Evolutionary conservation across 2,329 filamentous ascomycete genomes (phyloP), one percentile per base, ranked within the genome.

Genomic region (Botrytis fabae): DNA sequence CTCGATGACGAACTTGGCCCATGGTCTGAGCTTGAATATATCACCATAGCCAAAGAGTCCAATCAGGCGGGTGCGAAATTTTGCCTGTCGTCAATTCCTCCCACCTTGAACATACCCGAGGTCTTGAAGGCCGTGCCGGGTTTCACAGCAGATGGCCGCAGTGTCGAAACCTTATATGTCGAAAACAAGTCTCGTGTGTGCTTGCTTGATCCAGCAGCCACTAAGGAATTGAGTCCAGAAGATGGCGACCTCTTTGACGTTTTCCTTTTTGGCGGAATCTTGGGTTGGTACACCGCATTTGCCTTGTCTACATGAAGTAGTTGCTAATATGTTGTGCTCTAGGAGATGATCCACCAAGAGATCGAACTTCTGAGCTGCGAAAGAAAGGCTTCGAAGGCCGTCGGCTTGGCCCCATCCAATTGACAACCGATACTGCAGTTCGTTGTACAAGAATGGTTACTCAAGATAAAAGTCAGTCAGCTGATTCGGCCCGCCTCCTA

Each of bases 401-500:
- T 70, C 88, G 96, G 73, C 86, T 99, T 44, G 96, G 96, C 0
- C 93, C 95, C 12, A 91, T 95, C 78, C 96, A 99, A 83, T 98
- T 99, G 95, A 98, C 96, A 4, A 99, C 96, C 7, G 96, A 99
- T 82, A 99, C 96, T 32, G 96, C 96, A 7, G 96, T 98, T 69
- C 89, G 96, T 77, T 95, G 98, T 62, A 98, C 96, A 46, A 89
- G 96, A 76, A 91, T 97, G 78, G 92, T 98, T 9, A 90, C 95
- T 18, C 92, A 97, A 80, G 89, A 95, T 76, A 92, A 92, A 84
- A 88, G 95, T 97, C 83, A 88, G 95, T 97, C 83, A 76, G 88
- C 14, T 59, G 25, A 62, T 63, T 28, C n/a, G 35, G 40, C 38
- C 38, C 35, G n/a, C 32, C 28, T 61, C 8, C 71, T 72, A 32